These are phyloP conservation scores for Sporothrix luriei DNA, from an alignment of 2,329 filamentous ascomycete species.

Conservation along the genomic window DNA sequence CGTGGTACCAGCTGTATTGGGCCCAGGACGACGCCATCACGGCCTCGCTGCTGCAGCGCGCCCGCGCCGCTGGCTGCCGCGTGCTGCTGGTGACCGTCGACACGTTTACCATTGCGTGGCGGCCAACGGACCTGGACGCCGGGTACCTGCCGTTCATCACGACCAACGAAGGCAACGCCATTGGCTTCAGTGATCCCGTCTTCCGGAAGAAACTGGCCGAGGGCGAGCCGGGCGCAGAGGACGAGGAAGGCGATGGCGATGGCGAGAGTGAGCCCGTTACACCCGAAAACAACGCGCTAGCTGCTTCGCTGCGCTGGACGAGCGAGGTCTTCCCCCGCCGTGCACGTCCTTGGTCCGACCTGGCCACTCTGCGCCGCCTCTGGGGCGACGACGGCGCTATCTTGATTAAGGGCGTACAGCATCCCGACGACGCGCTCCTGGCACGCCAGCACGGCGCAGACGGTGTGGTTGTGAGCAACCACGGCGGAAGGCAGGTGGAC, in stretches of 20 bases:
- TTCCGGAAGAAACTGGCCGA: slow-evolving; percentile 60
- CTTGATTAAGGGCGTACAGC: slow-evolving; percentile 62
- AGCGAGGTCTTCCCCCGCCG: slow-evolving; percentile 55
- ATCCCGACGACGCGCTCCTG: slow-evolving; percentile 52
- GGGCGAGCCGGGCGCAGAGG: slow-evolving; percentile 41
- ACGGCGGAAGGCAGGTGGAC: slow-evolving; percentile 61
- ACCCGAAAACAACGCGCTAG: slow-evolving; percentile 52
- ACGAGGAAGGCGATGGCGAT: slow-evolving; percentile 37
- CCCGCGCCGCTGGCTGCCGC: slow-evolving; percentile 62
- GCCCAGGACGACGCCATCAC: slow-evolving; percentile 67
- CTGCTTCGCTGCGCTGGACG: slow-evolving; percentile 58
- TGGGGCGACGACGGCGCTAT: slow-evolving; percentile 61
- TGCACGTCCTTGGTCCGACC: slow-evolving; percentile 63
- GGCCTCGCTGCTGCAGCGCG: slow-evolving; percentile 61
- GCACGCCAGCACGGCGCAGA: slow-evolving; percentile 51
- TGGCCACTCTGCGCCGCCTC: slow-evolving; percentile 59
- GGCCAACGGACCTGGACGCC: slow-evolving; percentile 67
- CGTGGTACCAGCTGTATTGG: slow-evolving; percentile 78
- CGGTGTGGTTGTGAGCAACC: slow-evolving; percentile 60
- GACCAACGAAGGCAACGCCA: slow-evolving; percentile 58
- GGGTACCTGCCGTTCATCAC: slow-evolving; percentile 56
- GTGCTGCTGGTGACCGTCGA: slow-evolving; percentile 73
- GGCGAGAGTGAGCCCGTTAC: slow-evolving; percentile 42
- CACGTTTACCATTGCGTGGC: slow-evolving; percentile 69
- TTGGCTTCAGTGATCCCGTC: slow-evolving; percentile 68